phyloP scores from a whole-genome alignment of 352 stramenopile genomes.

The Phytophthora pseudosyringae region DNA sequence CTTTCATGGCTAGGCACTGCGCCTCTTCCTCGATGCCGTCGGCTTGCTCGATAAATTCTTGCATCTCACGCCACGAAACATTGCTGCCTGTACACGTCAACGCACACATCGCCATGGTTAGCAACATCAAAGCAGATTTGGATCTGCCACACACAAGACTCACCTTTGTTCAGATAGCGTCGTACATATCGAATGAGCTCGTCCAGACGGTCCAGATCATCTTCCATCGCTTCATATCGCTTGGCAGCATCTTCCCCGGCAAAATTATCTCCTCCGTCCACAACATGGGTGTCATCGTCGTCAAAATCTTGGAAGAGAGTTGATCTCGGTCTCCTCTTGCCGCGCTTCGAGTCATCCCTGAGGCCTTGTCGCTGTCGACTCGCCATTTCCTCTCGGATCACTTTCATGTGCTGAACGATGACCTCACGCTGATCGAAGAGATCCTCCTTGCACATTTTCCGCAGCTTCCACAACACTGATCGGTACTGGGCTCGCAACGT shows the following conservation, averaged over 20 bases:
- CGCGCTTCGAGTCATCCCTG: not conserved
- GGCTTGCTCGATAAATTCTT: constrained; percentile 45
- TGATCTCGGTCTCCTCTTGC: constrained; percentile 12
- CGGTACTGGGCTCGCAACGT: constrained; percentile 43
- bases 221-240: constrained; percentile 58
- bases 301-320: constrained; percentile 19
- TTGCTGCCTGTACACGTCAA: constrained; percentile 33
- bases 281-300: constrained; percentile 5
- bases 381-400: constrained; percentile 31
- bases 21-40: constrained; percentile 47
- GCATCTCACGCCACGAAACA: constrained; percentile 51
- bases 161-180: constrained; percentile 53
- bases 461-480: constrained; percentile 58
- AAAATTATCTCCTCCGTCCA: constrained; percentile 13
- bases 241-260: constrained; percentile 9
- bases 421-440: constrained; percentile 52
- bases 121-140: not conserved
- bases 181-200: constrained; percentile 52
- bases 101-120: not conserved
- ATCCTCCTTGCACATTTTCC: constrained; percentile 68
- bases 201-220: constrained; percentile 63
- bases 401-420: constrained; percentile 43
- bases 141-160: not conserved
- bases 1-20: constrained; percentile 62
- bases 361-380: constrained; percentile 26